Conservation (phyloP, 1,284 basidiomycete genomes). For the Trichosporon coremiiforme region DNA sequence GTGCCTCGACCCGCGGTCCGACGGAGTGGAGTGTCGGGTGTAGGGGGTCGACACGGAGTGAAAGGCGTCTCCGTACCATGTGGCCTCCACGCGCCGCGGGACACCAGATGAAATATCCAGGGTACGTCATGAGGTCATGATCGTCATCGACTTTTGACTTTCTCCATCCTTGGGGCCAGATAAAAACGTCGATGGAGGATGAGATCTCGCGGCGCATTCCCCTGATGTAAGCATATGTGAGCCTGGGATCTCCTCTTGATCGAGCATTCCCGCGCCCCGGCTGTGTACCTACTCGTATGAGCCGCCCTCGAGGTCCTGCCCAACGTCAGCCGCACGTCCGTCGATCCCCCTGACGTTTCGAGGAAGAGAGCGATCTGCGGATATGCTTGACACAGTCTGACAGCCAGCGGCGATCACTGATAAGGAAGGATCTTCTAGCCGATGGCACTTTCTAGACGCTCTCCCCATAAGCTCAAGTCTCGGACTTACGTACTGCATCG, state of each 20-base stretch:
- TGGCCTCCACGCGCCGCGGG: background rate
- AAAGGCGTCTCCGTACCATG: background rate
- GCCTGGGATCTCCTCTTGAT: background rate
- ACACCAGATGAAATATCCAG: background rate
- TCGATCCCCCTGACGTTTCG: too few relatives aligned
- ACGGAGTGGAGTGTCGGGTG: background rate
- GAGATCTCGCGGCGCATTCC: background rate
- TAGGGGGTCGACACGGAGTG: background rate
- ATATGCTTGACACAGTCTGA: background rate
- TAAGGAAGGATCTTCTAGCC: background rate
- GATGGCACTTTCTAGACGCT: background rate
- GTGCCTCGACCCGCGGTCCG: background rate
- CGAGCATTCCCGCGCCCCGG: background rate
- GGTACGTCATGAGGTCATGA: constrained; percentile 2
- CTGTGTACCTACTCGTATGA: background rate
- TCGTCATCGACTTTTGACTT: background rate
- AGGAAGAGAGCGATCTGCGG: background rate
- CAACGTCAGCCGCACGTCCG: background rate
- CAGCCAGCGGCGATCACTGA: background rate
- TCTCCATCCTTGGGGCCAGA: background rate
- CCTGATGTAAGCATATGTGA: background rate
- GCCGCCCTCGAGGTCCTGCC: background rate
- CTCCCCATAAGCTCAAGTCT: background rate
- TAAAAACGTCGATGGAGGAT: background rate
- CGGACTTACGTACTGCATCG: constrained; percentile 3